Evolutionary conservation across 1,284 basidiomycete species (phyloP).

Genomic region (Tilletia setariae): DNA sequence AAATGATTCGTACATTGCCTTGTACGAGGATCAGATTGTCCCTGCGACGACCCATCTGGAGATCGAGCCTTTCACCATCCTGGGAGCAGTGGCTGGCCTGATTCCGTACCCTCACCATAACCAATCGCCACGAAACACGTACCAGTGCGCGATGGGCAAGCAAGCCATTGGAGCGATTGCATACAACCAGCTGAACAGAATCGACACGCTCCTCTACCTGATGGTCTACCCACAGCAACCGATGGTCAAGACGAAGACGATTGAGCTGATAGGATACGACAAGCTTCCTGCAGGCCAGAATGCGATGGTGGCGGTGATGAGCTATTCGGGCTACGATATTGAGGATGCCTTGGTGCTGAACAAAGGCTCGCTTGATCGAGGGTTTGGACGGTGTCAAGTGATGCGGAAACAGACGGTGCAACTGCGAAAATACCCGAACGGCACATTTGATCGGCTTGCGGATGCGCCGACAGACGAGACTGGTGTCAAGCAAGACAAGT

Average conservation of each 20-base stretch:
- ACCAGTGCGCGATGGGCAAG: slow-evolving; percentile 99
- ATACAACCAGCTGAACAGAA: slow-evolving; percentile 95
- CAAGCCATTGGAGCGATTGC: slow-evolving; percentile 99
- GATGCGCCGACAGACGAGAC: slow-evolving; percentile 79
- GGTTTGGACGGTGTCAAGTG: slow-evolving; percentile 96
- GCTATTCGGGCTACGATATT: slow-evolving; percentile 98
- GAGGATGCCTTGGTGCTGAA: slow-evolving; percentile 98
- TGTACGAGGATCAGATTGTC: slow-evolving; percentile 86
- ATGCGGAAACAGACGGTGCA: slow-evolving; percentile 91
- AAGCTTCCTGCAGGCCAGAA: slow-evolving; percentile 96
- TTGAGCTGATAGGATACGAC: slow-evolving; percentile 95
- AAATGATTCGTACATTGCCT: slow-evolving; percentile 93
- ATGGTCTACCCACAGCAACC: slow-evolving; percentile 99
- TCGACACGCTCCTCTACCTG: slow-evolving; percentile 96
- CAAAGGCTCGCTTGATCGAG: slow-evolving; percentile 76
- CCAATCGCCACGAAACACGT: slow-evolving; percentile 97
- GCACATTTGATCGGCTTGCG: slow-evolving; percentile 92
- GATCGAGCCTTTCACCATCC: slow-evolving; percentile 96
- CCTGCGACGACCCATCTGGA: slow-evolving; percentile 80
- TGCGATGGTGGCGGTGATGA: slow-evolving; percentile 98
- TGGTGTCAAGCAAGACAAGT: slow-evolving; percentile 72
- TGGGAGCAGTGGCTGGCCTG: slow-evolving; percentile 94
- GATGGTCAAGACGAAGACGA: slow-evolving; percentile 90
- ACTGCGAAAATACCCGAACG: slow-evolving; percentile 93
- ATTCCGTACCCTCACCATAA: slow-evolving; percentile 99